Evolutionary conservation across 2,329 filamentous ascomycete genomes (phyloP).

Genomic region (Aspergillus melleus): DNA sequence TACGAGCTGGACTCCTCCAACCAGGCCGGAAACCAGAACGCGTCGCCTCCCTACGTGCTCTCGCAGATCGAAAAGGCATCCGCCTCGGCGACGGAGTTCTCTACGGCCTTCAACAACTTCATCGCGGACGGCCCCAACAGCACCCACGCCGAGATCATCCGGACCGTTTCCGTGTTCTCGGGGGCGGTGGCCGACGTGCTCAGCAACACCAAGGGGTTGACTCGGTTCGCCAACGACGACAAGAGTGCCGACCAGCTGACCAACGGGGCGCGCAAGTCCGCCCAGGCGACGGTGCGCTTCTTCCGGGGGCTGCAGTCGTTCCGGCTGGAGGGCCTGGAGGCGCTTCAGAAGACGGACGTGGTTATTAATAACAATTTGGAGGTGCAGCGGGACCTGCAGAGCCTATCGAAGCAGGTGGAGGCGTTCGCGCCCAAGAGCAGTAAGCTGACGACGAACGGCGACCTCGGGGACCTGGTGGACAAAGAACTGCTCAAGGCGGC

Average conservation of each 20-base stretch:
- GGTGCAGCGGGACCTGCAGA: conserved; percentile 90
- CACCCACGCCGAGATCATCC: conserved; percentile 86
- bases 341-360: conserved; percentile 90
- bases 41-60: conserved; percentile 88
- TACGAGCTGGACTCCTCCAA: conserved; percentile 97
- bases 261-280: conserved; percentile 78
- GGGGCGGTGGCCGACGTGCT: conserved; percentile 91
- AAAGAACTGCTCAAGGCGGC: conserved; percentile 89
- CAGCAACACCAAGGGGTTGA: conserved; percentile 94
- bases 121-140: conserved; percentile 95
- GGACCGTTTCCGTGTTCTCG: conserved; percentile 85
- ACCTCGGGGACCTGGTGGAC: conserved; percentile 91
- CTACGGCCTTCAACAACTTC: conserved; percentile 97
- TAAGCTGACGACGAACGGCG: conserved; percentile 76
- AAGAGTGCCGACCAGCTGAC: conserved; percentile 88
- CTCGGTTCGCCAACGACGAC: conserved; percentile 88
- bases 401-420: conserved; percentile 89
- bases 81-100: conserved; percentile 92
- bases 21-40: conserved; percentile 98
- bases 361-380: conserved; percentile 98
- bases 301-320: conserved; percentile 94
- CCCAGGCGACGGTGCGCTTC: conserved; percentile 85
- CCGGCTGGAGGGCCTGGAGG: conserved; percentile 84
- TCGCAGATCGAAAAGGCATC: conserved; percentile 98
- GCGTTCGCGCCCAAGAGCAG: conserved; percentile 83